Evolutionary conservation across 2,329 filamentous ascomycete species (phyloP).

Genomic region (Annulohypoxylon truncatum): DNA sequence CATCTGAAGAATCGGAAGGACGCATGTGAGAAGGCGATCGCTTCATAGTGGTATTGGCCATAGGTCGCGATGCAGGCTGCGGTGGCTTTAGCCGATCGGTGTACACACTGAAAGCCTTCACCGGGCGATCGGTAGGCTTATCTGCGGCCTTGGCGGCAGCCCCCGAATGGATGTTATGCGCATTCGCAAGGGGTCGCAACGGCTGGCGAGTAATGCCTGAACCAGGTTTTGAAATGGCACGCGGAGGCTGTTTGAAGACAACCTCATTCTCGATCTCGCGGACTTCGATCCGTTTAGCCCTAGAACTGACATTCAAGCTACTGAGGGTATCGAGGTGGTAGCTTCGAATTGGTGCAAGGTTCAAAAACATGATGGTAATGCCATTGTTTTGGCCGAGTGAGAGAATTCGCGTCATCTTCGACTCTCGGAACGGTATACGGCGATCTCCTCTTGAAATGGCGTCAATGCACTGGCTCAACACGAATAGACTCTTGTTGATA

Average conservation of each 20-base stretch:
- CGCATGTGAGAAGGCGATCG: conserved; percentile 56
- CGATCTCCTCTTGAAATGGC: conserved; percentile 82
- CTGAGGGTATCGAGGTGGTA: conserved; percentile 95
- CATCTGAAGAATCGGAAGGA: conserved; percentile 55
- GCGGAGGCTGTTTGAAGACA: conserved; percentile 80
- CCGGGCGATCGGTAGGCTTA: conserved; percentile 72
- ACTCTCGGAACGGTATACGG: conserved; percentile 92
- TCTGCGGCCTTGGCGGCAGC: conserved; percentile 63
- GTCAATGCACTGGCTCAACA: conserved; percentile 93
- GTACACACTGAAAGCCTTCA: conserved; percentile 89
- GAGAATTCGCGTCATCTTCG: conserved; percentile 96
- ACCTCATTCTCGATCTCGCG: conserved; percentile 96
- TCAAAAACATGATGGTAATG: conserved; percentile 95
- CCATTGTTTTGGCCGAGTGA: conserved; percentile 95
- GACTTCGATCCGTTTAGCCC: conserved; percentile 95
- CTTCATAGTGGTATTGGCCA: conserved; percentile 44
- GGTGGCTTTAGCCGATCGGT: conserved; percentile 74
- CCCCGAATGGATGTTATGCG: conserved; percentile 77
- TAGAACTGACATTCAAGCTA: conserved; percentile 93
- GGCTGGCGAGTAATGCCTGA: conserved; percentile 73
- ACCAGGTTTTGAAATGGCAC: conserved; percentile 58
- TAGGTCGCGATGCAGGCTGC: conserved; percentile 45
- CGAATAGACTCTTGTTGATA: conserved; percentile 97
- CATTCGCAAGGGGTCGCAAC: conserved; percentile 78
- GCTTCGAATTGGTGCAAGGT: conserved; percentile 88